Evolutionary conservation across 805 yeast species (phyloP), one percentile per base, ranked within the genome.

Genomic region (Crinitomyces ghanaensis): DNA sequence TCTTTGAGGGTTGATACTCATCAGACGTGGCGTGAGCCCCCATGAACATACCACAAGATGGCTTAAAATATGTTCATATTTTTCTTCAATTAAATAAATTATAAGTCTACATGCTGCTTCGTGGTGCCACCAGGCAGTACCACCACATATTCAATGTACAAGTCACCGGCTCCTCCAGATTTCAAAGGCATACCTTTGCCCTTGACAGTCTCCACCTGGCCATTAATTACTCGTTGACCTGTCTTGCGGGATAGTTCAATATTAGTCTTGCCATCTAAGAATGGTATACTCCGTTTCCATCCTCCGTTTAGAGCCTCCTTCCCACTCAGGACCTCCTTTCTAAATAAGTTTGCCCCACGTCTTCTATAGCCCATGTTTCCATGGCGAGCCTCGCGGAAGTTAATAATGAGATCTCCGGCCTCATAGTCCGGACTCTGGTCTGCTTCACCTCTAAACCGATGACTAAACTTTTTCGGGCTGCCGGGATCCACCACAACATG

Each of bases 111-210:
- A 29, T 35, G 38, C 5, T n/a, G 13, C 19, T 17, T 17, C 8
- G 19, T 16, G 19, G 29, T 34, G 3, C 43, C 45, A 13, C 46
- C 49, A 14, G 60, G 56, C 25, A 43, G 17, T 11, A 61, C 42
- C 5, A 64, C 63, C 24, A 47, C 51, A 41, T 63, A 64, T 31
- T 65, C 65, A 15, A 72, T 55, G 45, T 56, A 68, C 38, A 72
- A 56, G 40, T 71, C 72, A 20, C 77, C 70, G 36, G 35, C 46
- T 59, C 60, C 68, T 30, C 66, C 73, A 15, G 60, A 60, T 24
- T 65, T 65, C 4, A 63, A 40, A 2, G 97, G 97, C 96, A 91
- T 84, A 16, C 98, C 98, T 46, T 70, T 76, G 5, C 81, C 85
- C 40, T 64, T 59, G 21, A 88, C 43, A 2, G 65, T 55, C 53